Conservation (phyloP, 257 asterid genomes). For the Anisodus tanguticus region DNA sequence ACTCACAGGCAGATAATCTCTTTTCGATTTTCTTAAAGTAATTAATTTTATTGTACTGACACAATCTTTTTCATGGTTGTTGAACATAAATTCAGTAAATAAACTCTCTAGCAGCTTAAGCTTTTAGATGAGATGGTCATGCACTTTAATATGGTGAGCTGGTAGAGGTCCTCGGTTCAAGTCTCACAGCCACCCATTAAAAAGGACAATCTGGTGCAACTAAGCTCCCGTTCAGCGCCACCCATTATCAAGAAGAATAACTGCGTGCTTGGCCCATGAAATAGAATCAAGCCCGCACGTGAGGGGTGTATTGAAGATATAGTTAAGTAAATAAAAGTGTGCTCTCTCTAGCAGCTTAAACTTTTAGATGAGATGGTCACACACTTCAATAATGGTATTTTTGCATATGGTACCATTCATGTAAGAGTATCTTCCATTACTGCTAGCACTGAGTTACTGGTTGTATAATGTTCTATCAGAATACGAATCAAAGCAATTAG, state of each 20-base stretch:
- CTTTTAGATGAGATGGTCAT: not conserved
- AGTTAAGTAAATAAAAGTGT: not conserved
- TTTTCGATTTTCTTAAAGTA: no score
- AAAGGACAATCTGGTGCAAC: not conserved
- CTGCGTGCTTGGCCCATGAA: not conserved
- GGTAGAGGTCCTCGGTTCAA: not conserved
- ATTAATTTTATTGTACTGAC: no score
- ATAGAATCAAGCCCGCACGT: not conserved
- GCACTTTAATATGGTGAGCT: not conserved
- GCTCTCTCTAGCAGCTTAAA: not conserved
- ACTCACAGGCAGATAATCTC: no score
- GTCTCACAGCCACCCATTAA: not conserved
- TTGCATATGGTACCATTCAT: not conserved
- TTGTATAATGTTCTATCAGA: not conserved
- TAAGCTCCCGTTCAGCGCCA: not conserved
- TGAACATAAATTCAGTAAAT: not conserved
- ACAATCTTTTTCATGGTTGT: not conserved
- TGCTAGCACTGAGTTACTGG: not conserved
- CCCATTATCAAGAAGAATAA: not conserved
- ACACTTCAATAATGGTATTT: not conserved
- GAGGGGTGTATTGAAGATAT: not conserved
- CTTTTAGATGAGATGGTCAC: not conserved
- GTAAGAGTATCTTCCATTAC: slow-evolving; percentile 8
- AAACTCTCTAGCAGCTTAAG: not conserved
- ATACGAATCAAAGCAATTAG: not conserved